A percentile compares a stretch with the other conserved stretches of the same genome.
Evolutionary conservation across 208 protist genomes (phyloP).

Genomic region (Acanthamoeba royreba): DNA sequence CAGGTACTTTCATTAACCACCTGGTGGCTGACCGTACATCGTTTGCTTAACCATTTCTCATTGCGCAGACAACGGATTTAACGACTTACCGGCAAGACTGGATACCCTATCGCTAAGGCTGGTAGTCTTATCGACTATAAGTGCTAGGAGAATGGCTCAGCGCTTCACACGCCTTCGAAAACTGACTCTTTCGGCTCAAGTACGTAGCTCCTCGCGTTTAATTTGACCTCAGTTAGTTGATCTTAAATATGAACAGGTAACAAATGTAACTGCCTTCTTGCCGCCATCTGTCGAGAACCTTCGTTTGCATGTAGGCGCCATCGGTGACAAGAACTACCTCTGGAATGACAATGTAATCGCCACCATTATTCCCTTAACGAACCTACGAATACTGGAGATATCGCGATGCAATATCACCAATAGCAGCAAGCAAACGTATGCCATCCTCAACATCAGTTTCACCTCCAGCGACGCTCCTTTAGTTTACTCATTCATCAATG

Average conservation of each 20-base stretch:
- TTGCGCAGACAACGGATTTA: neutral
- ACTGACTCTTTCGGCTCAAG: neutral
- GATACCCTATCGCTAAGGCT: neutral
- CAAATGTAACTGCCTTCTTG: neutral
- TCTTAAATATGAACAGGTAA: neutral
- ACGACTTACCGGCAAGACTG: neutral
- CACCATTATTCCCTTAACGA: neutral
- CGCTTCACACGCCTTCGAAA: neutral
- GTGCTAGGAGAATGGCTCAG: conserved; percentile 5
- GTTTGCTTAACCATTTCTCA: neutral
- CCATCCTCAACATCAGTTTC: neutral
- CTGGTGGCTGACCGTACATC: neutral
- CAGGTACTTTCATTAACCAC: neutral
- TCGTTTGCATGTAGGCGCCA: neutral
- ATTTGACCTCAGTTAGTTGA: neutral
- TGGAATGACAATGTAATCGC: conserved; percentile 13
- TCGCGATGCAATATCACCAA: conserved; percentile 24
- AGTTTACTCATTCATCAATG: neutral
- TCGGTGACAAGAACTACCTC: conserved; percentile 1
- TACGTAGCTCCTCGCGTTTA: neutral
- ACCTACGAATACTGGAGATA: neutral
- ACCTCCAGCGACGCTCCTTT: neutral
- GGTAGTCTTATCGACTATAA: neutral
- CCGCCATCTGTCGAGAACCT: neutral
- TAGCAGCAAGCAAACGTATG: conserved; percentile 1